Base-by-base conservation (phyloP, 2,329 filamentous ascomycete species). In the Colletotrichum liriopes region DNA sequence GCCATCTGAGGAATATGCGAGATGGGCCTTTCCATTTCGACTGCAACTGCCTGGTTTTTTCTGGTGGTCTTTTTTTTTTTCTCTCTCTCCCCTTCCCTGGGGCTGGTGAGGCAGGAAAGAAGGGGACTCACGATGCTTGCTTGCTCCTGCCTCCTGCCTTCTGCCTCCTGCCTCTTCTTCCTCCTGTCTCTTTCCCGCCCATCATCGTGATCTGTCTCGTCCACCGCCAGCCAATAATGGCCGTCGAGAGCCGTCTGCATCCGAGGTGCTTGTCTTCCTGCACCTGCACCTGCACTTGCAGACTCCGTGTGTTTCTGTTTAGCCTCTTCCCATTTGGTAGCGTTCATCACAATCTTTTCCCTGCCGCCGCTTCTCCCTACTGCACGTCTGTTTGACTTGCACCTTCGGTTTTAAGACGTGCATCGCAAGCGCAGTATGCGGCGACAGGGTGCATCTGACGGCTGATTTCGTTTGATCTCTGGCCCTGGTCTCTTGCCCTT, bases 331-430 rank as follows among this genome's bases (percentile, higher is more conserved):
- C 20, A 66, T 70, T 70, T 61, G 54, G 37, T 47, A 37, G 32
- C 41, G 14, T 51, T 72, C 52, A 60, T 72, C 69, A 35, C 59
- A 72, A 54, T 59, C 41, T 59, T 2, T 72, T 26, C 47, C 49
- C 45, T 52, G 65, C 55, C 23, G 41, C 47, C 41, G 29, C 29
- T 32, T 32, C 29, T 32, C 29, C 32, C 54, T 61, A 29, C 68
- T 73, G 71, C 68, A 67, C 64, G 52, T 64, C 68, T 73, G 56
- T 67, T 72, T 61, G 68, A 67, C 71, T 67, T 72, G 63, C 67
- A 55, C 72, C 58, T 68, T 32, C 47, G 39, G 47, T 52, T 54
- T 62, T 51, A 45, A 72, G 71, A 71, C 64, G 56, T 67, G 62
- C 66, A 67, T 63, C 63, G 59, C 63, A 67, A 67, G 59, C 67